These are phyloP conservation scores for Cyathus striatus DNA, from an alignment of 768 basidiomycete genomes.

Conservation along the genomic window DNA sequence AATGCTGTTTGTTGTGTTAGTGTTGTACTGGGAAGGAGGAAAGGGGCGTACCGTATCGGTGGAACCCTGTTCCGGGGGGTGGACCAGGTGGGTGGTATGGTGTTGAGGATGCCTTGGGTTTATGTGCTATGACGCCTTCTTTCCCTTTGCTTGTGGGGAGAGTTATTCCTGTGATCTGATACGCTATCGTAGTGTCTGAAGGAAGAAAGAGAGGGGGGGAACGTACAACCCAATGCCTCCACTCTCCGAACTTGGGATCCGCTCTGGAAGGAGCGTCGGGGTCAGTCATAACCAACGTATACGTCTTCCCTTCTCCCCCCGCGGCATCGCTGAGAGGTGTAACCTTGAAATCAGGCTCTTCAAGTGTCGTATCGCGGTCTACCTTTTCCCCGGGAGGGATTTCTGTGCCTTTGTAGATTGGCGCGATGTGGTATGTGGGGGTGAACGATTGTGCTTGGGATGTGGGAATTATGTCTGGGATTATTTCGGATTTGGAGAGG, in stretches of 20 bases:
- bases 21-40: background rate
- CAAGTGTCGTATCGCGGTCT: slow-evolving; percentile 27
- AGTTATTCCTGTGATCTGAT: slow-evolving; percentile 31
- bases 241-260: slow-evolving; percentile 44
- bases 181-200: slow-evolving; percentile 3
- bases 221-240: slow-evolving; percentile 55
- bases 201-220: background rate
- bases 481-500: too few relatives aligned
- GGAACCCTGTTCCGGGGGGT: slow-evolving; percentile 44
- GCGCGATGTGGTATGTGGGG: too few relatives aligned
- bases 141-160: slow-evolving; percentile 17
- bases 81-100: slow-evolving; percentile 57
- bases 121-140: slow-evolving; percentile 27
- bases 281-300: slow-evolving; percentile 54
- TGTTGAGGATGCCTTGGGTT: slow-evolving; percentile 42
- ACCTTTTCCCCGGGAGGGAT: too few relatives aligned
- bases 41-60: slow-evolving; percentile 47
- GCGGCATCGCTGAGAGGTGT: slow-evolving; percentile 19
- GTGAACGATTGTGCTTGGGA: too few relatives aligned
- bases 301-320: slow-evolving; percentile 24
- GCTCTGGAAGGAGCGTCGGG: slow-evolving; percentile 51
- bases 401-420: too few relatives aligned
- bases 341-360: slow-evolving; percentile 47
- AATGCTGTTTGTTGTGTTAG: slow-evolving; percentile 31
- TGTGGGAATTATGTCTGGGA: too few relatives aligned